Percentiles rank a stretch among this genome's conserved stretches.
phyloP scores from a whole-genome alignment of 2,329 filamentous ascomycete genomes.

The Pestalotiopsis fici region DNA sequence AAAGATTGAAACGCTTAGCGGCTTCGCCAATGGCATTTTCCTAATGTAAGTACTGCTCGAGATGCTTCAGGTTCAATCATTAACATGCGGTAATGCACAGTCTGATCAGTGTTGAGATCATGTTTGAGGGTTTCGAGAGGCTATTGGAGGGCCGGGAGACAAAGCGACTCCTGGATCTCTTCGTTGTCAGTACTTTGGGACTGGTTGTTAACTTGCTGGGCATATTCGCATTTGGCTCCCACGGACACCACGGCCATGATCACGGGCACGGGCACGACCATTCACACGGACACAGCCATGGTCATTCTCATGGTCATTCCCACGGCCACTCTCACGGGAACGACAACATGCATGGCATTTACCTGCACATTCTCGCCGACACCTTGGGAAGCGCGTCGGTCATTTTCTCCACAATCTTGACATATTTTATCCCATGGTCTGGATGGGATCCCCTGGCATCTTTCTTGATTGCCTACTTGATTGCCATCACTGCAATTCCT shows the following conservation, averaged over 20 bases:
- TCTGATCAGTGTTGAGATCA: slow-evolving; percentile 92
- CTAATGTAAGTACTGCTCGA: slow-evolving; percentile 65
- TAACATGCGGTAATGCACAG: slow-evolving; percentile 38
- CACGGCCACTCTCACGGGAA: slow-evolving; percentile 70
- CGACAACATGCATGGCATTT: slow-evolving; percentile 98
- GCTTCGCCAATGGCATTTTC: slow-evolving; percentile 95
- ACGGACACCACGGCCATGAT: slow-evolving; percentile 50
- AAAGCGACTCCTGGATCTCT: slow-evolving; percentile 80
- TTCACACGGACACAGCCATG: slow-evolving; percentile 32
- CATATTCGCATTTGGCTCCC: slow-evolving; percentile 78
- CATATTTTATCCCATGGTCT: slow-evolving; percentile 85
- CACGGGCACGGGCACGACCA: slow-evolving; percentile 35
- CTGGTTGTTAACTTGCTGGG: slow-evolving; percentile 90
- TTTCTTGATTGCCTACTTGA: slow-evolving; percentile 88
- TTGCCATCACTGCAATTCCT: slow-evolving; percentile 88
- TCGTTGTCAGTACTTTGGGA: slow-evolving; percentile 85
- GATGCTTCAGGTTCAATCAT: not conserved
- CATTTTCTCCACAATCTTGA: slow-evolving; percentile 86
- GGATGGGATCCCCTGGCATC: slow-evolving; percentile 95
- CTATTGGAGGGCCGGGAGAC: slow-evolving; percentile 83
- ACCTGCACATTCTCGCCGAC: slow-evolving; percentile 91
- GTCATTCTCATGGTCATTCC: slow-evolving; percentile 31
- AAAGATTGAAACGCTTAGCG: slow-evolving; percentile 94
- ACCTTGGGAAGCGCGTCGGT: slow-evolving; percentile 93
- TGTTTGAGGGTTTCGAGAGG: slow-evolving; percentile 89